Percentiles rank a stretch among this genome's conserved stretches.
Evolutionary conservation across 176 grass and related monocot species (phyloP).

Genomic region (Areca catechu): DNA sequence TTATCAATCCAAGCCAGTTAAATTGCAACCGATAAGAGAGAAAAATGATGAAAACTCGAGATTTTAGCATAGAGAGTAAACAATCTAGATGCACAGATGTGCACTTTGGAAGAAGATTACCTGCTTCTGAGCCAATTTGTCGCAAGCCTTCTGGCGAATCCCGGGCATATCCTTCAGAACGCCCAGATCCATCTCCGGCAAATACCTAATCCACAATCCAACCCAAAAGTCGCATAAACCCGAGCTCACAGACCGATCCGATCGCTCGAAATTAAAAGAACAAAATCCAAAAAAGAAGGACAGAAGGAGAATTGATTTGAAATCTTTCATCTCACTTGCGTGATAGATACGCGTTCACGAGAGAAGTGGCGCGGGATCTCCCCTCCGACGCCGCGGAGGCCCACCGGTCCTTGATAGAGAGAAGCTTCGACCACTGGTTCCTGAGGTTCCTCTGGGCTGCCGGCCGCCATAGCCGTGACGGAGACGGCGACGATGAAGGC

Average conservation of each 20-base stretch:
- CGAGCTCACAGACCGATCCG: not conserved
- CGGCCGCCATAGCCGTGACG: slow-evolving; percentile 47
- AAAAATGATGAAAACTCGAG: too few species aligned
- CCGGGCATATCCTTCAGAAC: slow-evolving; percentile 63
- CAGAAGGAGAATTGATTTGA: too few species aligned
- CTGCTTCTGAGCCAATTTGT: slow-evolving; percentile 57
- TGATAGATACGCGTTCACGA: slow-evolving; percentile 51
- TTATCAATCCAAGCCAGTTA: too few species aligned
- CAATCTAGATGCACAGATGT: not conserved
- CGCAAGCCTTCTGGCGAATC: slow-evolving; percentile 51
- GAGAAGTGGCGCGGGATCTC: slow-evolving; percentile 32
- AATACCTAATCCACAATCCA: slow-evolving; percentile 28
- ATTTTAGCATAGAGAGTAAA: too few species aligned
- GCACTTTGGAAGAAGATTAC: slow-evolving; percentile 27
- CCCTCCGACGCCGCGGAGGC: slow-evolving; percentile 23
- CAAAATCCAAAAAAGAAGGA: too few species aligned
- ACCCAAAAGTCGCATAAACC: slow-evolving; percentile 9
- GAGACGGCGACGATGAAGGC: slow-evolving; percentile 25
- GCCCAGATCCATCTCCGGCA: slow-evolving; percentile 57
- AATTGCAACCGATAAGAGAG: too few species aligned
- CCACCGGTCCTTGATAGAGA: slow-evolving; percentile 37
- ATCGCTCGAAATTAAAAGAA: too few species aligned
- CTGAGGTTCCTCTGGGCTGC: slow-evolving; percentile 60
- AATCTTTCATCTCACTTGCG: slow-evolving; percentile 22
- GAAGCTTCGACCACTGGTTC: slow-evolving; percentile 72